Base-by-base conservation (phyloP, 2,329 filamentous ascomycete species). In the Cercospora sp. region DNA sequence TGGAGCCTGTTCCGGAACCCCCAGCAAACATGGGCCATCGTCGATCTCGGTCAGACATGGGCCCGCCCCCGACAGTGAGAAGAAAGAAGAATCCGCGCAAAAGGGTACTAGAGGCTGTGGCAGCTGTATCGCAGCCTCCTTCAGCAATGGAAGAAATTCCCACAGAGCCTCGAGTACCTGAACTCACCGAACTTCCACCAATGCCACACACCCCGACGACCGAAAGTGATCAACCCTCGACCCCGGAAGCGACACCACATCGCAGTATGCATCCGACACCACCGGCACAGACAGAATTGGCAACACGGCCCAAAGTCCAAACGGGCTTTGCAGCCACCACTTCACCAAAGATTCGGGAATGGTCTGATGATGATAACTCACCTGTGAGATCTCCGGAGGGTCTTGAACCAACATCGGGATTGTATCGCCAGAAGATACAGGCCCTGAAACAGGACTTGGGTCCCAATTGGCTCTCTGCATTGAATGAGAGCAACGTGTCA, bases 341-440 rank as follows among this genome's bases (percentile, higher is more conserved):
- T 21, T 71, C 75, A 10, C 76, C 74, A 5, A 71, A 71, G 43
- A 77, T 77, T 51, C 68, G 75, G 32, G 70, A 76, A 26, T 58
- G 69, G 10, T 75, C 74, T 24, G 74, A 77, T 63, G 75, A 77
- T 61, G 76, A 78, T 21, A 72, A 74, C 43, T 76, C 74, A 12
- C 73, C 75, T 16, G 62, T 74, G 5, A 61, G 67, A 32, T 75
- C 75, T 16, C 73, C 74, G 4, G 72, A 76, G 55, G 76, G 74
- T 26, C 64, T 75, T 12, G 74, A 69, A 10, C 70, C 72, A 28
- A 70, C 74, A 16, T 74, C 75, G 8, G 77, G 79, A 63, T 59
- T 77, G 7, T 98, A 97, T 80, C 89, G 91, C 66, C 91, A 91
- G 78, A 95, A 95, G 79, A 90, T 98, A 65, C 93, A 97, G 79